phyloP scores from a whole-genome alignment of 805 yeast species.

The Yarrowia sp. region DNA sequence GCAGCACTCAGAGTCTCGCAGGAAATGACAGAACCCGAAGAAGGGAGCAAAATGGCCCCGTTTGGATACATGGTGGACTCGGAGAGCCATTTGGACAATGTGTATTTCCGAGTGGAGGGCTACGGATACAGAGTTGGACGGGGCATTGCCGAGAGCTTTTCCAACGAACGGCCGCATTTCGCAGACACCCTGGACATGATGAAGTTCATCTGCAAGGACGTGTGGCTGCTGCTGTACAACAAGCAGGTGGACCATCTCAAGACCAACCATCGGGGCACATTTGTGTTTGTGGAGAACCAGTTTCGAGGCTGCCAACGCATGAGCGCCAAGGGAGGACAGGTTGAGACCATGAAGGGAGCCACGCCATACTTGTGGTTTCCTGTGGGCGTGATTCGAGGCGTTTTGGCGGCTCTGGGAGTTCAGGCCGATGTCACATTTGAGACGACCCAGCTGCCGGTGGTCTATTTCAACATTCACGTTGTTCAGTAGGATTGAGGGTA shows the following conservation, averaged over 20 bases:
- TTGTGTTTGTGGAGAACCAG: conserved; percentile 68
- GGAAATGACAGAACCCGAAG: conserved; percentile 40
- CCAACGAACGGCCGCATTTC: conserved; percentile 44
- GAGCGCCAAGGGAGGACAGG: conserved; percentile 39
- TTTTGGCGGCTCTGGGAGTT: conserved; percentile 65
- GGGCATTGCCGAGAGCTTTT: conserved; percentile 50
- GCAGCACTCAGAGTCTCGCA: conserved; percentile 62
- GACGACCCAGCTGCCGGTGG: conserved; percentile 57
- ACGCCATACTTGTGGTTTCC: conserved; percentile 64
- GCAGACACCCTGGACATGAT: conserved; percentile 68
- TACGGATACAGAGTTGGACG: conserved; percentile 72
- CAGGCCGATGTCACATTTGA: conserved; percentile 66
- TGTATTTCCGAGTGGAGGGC: conserved; percentile 58
- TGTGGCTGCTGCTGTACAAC: conserved; percentile 76
- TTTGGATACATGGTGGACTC: conserved; percentile 30
- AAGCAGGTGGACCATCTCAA: conserved; percentile 90
- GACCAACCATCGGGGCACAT: conserved; percentile 87
- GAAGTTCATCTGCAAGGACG: conserved; percentile 89
- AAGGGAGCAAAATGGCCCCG: conserved; percentile 25
- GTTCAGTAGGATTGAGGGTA: not conserved
- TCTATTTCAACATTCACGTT: conserved; percentile 68
- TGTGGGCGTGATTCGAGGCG: conserved; percentile 73
- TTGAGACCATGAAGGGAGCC: conserved; percentile 39
- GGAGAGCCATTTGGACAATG: conserved; percentile 45
- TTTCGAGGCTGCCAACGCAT: conserved; percentile 56